Conservation (phyloP, 768 basidiomycete species). For the Auricularia heimuer region DNA sequence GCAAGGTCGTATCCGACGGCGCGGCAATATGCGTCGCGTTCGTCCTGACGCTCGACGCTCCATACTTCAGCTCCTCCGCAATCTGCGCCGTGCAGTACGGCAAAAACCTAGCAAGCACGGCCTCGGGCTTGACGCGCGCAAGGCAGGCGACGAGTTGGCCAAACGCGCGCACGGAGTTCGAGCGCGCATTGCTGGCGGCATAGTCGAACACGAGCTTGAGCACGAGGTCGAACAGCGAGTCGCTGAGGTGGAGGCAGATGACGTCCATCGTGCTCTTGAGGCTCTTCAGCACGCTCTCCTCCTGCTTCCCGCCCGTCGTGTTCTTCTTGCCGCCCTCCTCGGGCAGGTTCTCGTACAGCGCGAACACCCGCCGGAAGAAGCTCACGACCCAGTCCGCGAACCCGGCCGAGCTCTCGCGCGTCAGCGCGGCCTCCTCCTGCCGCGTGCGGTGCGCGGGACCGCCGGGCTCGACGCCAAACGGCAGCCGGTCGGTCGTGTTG, state of each 20-base stretch:
- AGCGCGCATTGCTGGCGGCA: constrained; percentile 78
- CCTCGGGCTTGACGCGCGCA: constrained; percentile 64
- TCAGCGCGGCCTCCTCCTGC: constrained; percentile 62
- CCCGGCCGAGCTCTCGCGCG: constrained; percentile 65
- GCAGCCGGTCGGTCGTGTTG: constrained; percentile 34
- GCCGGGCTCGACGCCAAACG: constrained; percentile 36
- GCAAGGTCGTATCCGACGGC: constrained; percentile 79
- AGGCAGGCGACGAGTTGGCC: constrained; percentile 81
- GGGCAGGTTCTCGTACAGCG: constrained; percentile 84
- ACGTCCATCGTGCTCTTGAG: constrained; percentile 74
- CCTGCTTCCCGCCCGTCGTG: constrained; percentile 76
- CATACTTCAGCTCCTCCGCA: constrained; percentile 76
- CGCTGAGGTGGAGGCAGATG: constrained; percentile 69
- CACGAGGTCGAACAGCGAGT: constrained; percentile 72
- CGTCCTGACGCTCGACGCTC: constrained; percentile 78
- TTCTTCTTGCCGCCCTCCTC: constrained; percentile 89
- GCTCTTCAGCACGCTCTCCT: constrained; percentile 66
- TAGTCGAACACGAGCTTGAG: constrained; percentile 80
- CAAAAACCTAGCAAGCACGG: constrained; percentile 71
- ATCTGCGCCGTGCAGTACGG: constrained; percentile 70
- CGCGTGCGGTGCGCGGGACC: constrained; percentile 36
- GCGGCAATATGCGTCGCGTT: constrained; percentile 65
- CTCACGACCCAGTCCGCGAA: constrained; percentile 85
- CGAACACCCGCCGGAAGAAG: constrained; percentile 66
- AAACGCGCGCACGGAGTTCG: constrained; percentile 85